These are phyloP conservation scores for Nicotiana otophora DNA, from an alignment of 257 asterid species.

Conservation along the genomic window DNA sequence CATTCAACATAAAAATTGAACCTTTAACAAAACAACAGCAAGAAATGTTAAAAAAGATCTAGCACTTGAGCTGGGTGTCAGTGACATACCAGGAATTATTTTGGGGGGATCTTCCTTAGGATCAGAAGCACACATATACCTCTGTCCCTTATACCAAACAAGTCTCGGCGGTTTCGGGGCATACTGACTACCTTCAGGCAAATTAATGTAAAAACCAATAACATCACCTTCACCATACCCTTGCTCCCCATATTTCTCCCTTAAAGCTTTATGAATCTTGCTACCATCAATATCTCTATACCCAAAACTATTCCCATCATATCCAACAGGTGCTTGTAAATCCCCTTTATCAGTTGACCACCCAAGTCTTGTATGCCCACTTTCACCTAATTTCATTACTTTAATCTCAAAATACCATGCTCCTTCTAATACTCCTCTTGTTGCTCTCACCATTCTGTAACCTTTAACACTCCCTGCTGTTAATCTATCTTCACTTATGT, in stretches of 20 bases:
- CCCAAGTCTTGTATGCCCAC: slow-evolving; percentile 91
- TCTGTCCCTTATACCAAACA: slow-evolving; percentile 94
- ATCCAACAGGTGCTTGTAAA: slow-evolving; percentile 97
- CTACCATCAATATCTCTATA: slow-evolving; percentile 91
- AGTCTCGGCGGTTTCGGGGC: slow-evolving; percentile 65
- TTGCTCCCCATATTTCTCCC: slow-evolving; percentile 78
- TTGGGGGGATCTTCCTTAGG: slow-evolving; percentile 73
- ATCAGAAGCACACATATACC: slow-evolving; percentile 61
- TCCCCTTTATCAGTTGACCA: slow-evolving; percentile 98
- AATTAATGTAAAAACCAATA: slow-evolving; percentile 75
- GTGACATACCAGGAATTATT: slow-evolving; percentile 71
- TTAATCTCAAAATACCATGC: slow-evolving; percentile 94
- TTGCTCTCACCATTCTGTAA: slow-evolving; percentile 93
- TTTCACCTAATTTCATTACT: slow-evolving; percentile 75
- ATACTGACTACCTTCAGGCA: slow-evolving; percentile 69
- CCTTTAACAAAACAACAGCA: not conserved
- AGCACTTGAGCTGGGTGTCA: not conserved
- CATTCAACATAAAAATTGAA: not conserved
- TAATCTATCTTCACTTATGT: slow-evolving; percentile 78
- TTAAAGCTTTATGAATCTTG: slow-evolving; percentile 87
- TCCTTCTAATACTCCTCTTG: slow-evolving; percentile 82
- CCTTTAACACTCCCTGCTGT: slow-evolving; percentile 93
- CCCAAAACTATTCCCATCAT: slow-evolving; percentile 87
- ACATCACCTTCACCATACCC: slow-evolving; percentile 92
- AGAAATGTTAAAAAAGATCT: not conserved